Evolutionary conservation across 305 asterid genomes (phyloP).

Genomic region (Coffea humblotiana): DNA sequence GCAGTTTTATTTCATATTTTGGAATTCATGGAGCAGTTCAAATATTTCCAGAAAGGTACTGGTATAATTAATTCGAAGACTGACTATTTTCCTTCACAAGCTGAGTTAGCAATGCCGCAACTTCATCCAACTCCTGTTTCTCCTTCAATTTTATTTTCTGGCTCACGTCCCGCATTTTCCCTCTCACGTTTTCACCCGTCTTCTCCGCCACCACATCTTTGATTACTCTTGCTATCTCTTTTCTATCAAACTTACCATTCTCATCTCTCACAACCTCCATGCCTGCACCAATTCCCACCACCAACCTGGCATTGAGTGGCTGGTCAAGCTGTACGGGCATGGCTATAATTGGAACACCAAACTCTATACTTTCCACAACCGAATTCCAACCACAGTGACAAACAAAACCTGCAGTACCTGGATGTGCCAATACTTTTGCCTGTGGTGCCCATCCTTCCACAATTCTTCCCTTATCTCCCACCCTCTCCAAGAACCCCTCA

Average conservation of each 20-base stretch:
- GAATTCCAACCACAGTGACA: conserved; percentile 57
- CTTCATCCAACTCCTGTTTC: conserved; percentile 36
- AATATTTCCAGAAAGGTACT: no score
- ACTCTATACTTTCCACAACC: conserved; percentile 28
- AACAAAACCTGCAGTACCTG: conserved; percentile 41
- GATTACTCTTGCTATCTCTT: conserved; percentile 27
- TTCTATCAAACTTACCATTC: conserved; percentile 23
- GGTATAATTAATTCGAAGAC: not conserved
- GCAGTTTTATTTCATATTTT: no score
- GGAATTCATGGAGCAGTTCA: no score
- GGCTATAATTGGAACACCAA: conserved; percentile 46
- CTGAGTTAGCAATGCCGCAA: conserved; percentile 17
- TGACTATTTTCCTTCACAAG: conserved; percentile 18
- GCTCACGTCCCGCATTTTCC: conserved; percentile 18
- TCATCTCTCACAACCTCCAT: conserved; percentile 37
- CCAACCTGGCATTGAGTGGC: conserved; percentile 41
- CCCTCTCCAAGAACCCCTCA: conserved; percentile 36
- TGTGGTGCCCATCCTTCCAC: conserved; percentile 56
- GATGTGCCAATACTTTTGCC: conserved; percentile 30
- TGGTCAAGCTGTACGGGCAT: conserved; percentile 56
- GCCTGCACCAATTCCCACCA: conserved; percentile 36
- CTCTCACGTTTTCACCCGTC: conserved; percentile 25
- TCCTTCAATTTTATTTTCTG: conserved; percentile 30
- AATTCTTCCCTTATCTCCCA: conserved; percentile 34
- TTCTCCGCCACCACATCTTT: conserved; percentile 27